Percentiles rank a stretch among this genome's conserved stretches.
These are phyloP conservation scores for Cytospora mali DNA, from an alignment of 2,329 filamentous ascomycete species.

Conservation along the genomic window DNA sequence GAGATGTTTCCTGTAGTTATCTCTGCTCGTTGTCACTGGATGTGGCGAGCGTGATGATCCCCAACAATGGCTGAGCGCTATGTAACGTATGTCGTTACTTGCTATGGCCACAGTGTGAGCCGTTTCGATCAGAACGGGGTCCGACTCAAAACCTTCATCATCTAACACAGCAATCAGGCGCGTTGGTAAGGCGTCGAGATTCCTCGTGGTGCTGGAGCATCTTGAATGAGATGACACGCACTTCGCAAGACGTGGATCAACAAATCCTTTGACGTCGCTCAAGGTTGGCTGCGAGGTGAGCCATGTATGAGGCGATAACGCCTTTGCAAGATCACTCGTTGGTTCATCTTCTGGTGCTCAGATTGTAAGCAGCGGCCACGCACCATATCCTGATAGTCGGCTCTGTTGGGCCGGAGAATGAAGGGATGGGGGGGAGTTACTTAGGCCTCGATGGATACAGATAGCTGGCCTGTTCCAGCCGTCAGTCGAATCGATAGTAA, in stretches of 20 bases:
- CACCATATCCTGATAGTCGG: not conserved
- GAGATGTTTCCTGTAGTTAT: not conserved
- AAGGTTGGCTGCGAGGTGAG: not conserved
- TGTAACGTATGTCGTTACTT: not conserved
- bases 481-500: not conserved
- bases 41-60: not conserved
- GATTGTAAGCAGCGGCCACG: not conserved
- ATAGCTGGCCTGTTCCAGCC: not conserved
- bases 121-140: not conserved
- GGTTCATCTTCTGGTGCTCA: not conserved
- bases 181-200: not conserved
- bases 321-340: not conserved
- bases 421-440: not conserved
- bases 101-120: not conserved
- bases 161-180: not conserved
- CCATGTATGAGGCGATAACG: not conserved
- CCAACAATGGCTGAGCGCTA: conserved; percentile 7
- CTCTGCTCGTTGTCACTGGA: not conserved
- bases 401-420: too few relatives aligned
- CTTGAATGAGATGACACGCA: not conserved
- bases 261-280: not conserved
- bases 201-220: not conserved
- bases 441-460: not conserved
- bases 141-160: not conserved
- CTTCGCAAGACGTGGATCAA: not conserved